A percentile compares a stretch with the other conserved stretches of the same genome.
These are phyloP conservation scores for Stipa capillata DNA, from an alignment of 176 grass and related monocot species.

Conservation along the genomic window DNA sequence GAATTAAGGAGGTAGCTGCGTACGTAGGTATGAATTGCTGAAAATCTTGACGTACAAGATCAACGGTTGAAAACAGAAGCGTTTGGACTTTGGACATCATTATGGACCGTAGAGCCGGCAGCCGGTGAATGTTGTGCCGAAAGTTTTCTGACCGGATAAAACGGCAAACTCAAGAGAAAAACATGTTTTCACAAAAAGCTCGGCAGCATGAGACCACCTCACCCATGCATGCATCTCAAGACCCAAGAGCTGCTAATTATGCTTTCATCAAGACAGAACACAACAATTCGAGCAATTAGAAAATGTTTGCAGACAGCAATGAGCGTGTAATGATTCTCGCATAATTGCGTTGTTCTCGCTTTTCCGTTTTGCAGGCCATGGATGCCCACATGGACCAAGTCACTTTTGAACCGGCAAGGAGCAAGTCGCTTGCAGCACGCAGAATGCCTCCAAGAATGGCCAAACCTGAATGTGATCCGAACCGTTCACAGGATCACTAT, in stretches of 20 bases:
- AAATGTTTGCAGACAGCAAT: neutral
- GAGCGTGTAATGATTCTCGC: slow-evolving; percentile 6
- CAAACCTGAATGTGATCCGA: neutral
- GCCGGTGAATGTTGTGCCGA: neutral
- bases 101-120: too few relatives aligned
- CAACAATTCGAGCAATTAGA: neutral
- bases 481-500: neutral
- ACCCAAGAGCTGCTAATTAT: neutral
- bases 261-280: neutral
- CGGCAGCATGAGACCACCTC: neutral
- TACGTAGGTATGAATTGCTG: too few relatives aligned
- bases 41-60: too few relatives aligned
- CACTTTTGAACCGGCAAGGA: neutral
- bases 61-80: too few relatives aligned
- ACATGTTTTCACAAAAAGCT: neutral
- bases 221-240: neutral
- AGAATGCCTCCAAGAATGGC: slow-evolving; percentile 15
- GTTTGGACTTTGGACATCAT: too few relatives aligned
- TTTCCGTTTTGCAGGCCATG: neutral
- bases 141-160: neutral
- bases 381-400: slow-evolving; percentile 10
- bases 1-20: too few relatives aligned
- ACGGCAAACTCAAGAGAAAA: neutral
- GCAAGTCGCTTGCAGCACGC: neutral
- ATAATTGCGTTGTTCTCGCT: neutral